Percentiles rank a stretch among this genome's conserved stretches.
Evolutionary conservation across 768 basidiomycete species (phyloP).

Genomic region (Cytidiella melzeri): DNA sequence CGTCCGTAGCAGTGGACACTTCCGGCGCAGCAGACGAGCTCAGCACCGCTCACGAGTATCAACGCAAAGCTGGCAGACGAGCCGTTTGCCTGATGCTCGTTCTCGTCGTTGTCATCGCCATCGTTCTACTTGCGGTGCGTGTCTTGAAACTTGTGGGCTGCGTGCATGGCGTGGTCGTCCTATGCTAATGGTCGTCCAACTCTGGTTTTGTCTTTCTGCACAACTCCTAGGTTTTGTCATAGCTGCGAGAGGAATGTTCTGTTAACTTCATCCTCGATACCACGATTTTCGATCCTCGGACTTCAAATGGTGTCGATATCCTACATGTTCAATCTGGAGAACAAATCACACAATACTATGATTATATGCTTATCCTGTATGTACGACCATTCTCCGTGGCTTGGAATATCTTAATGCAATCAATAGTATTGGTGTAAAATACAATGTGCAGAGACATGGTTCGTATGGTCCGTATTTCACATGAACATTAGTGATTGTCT

Average conservation of each 20-base stretch:
- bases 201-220: neutral
- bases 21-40: conserved; percentile 81
- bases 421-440: no score
- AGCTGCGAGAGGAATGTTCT: no score
- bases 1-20: conserved; percentile 79
- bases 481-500: no score
- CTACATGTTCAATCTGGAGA: no score
- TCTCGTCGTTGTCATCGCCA: conserved; percentile 74
- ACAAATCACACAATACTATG: no score
- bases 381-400: no score
- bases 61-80: conserved; percentile 86
- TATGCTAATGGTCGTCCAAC: neutral
- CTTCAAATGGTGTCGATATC: no score
- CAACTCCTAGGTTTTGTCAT: neutral
- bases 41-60: conserved; percentile 85
- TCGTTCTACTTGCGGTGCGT: conserved; percentile 91
- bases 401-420: no score
- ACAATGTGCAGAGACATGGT: no score
- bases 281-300: no score
- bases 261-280: no score
- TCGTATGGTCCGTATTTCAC: no score
- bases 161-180: neutral
- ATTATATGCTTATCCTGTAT: neutral
- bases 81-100: conserved; percentile 89
- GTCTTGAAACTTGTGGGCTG: conserved; percentile 8